phyloP scores from a whole-genome alignment of 306 rosid genomes.

The Gastrolobium bilobum region DNA sequence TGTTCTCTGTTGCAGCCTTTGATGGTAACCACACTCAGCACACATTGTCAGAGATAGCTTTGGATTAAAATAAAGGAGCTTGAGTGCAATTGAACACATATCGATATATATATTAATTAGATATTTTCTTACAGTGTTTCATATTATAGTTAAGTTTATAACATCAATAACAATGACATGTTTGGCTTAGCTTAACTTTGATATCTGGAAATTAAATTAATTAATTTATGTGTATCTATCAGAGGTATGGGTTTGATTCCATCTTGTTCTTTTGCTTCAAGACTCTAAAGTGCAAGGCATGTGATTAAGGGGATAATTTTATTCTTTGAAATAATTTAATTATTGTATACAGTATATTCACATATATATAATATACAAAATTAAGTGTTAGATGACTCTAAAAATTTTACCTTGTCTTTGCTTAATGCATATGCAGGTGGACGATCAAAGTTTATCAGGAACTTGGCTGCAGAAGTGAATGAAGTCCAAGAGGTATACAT shows the following conservation, averaged over 20 bases:
- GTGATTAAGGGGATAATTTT: slow-evolving; percentile 44
- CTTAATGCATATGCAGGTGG: slow-evolving; percentile 59
- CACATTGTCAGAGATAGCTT: slow-evolving; percentile 48
- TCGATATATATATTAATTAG: neutral
- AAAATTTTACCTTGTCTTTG: slow-evolving; percentile 14
- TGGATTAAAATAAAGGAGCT: neutral
- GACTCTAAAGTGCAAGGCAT: slow-evolving; percentile 50
- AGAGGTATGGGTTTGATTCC: slow-evolving; percentile 35
- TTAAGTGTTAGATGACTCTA: neutral
- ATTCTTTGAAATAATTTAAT: slow-evolving; percentile 18
- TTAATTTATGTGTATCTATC: neutral
- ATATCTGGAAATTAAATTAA: slow-evolving; percentile 24
- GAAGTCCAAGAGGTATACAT: slow-evolving; percentile 50
- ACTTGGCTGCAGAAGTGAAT: slow-evolving; percentile 51
- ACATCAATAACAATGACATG: slow-evolving; percentile 1
- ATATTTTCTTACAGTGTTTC: slow-evolving; percentile 2
- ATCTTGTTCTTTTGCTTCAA: slow-evolving; percentile 26
- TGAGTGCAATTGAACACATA: slow-evolving; percentile 3
- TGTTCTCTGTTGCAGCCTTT: slow-evolving; percentile 55
- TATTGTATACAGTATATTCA: neutral
- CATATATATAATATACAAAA: neutral
- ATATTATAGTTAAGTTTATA: slow-evolving; percentile 26
- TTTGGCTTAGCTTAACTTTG: slow-evolving; percentile 29
- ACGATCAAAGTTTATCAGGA: slow-evolving; percentile 52
- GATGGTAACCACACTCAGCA: slow-evolving; percentile 27